Evolutionary conservation across 2,329 filamentous ascomycete genomes (phyloP).

Genomic region (Plectosphaerella sp.): DNA sequence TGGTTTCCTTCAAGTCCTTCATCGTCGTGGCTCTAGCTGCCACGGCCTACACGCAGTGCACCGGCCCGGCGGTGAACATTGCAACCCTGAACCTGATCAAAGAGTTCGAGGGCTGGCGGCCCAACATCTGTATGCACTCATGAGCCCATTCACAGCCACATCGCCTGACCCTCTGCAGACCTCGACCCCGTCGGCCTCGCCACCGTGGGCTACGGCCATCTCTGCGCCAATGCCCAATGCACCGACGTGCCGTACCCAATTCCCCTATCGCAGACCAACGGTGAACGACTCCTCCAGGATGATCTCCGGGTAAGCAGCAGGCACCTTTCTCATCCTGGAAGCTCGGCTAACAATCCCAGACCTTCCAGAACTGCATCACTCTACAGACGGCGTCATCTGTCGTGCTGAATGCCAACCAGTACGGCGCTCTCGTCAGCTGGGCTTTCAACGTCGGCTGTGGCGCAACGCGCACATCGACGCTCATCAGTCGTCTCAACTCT

Average conservation of each 20-base stretch:
- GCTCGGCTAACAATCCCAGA: constrained; percentile 7
- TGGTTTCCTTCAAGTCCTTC: constrained; percentile 3
- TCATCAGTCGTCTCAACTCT: constrained; percentile 37
- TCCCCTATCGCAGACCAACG: constrained; percentile 35
- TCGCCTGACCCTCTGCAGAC: constrained; percentile 7
- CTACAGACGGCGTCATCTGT: constrained; percentile 26
- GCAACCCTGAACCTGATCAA: constrained; percentile 7
- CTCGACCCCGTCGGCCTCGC: constrained; percentile 39
- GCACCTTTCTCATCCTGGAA: background rate
- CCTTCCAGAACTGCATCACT: constrained; percentile 33
- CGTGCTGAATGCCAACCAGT: constrained; percentile 44
- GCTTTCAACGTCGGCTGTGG: constrained; percentile 46
- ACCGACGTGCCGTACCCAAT: constrained; percentile 39
- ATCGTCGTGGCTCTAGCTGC: constrained; percentile 3
- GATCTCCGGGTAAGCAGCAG: constrained; percentile 22
- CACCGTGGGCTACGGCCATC: constrained; percentile 47
- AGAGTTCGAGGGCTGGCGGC: constrained; percentile 8
- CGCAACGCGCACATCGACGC: constrained; percentile 29
- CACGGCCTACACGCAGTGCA: constrained; percentile 4
- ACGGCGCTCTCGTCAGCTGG: constrained; percentile 47
- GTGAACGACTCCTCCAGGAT: constrained; percentile 30
- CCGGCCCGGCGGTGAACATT: constrained; percentile 6
- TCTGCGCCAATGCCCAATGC: constrained; percentile 35
- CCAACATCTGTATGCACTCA: constrained; percentile 5
- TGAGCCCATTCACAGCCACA: background rate